Conservation (phyloP, 2,329 filamentous ascomycete species). For the Trichoderma oligosporum region DNA sequence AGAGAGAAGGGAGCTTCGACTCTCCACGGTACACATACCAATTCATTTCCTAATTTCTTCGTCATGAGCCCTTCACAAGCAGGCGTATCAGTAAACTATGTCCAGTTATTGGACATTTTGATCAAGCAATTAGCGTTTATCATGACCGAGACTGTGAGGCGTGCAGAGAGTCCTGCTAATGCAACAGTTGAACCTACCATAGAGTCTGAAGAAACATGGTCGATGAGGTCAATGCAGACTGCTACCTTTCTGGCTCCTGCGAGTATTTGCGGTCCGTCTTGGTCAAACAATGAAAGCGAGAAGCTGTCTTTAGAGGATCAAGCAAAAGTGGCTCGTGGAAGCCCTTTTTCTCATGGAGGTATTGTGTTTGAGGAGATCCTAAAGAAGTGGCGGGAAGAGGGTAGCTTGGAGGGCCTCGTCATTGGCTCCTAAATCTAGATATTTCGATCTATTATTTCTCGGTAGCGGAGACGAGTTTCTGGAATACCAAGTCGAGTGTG, state of each 20-base stretch:
- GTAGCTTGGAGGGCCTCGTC: constrained; percentile 26
- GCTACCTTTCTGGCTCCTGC: constrained; percentile 40
- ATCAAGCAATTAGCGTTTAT: constrained; percentile 43
- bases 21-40: constrained; percentile 48
- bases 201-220: constrained; percentile 48
- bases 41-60: constrained; percentile 55
- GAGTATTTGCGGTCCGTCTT: constrained; percentile 52
- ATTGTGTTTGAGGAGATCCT: constrained; percentile 30
- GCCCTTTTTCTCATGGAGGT: constrained; percentile 24
- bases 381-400: constrained; percentile 30
- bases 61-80: constrained; percentile 43
- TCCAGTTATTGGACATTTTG: constrained; percentile 35
- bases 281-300: constrained; percentile 47
- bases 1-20: constrained; percentile 41
- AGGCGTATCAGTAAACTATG: constrained; percentile 38
- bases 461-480: too few species aligned
- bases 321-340: constrained; percentile 31
- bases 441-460: too few species aligned
- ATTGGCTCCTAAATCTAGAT: constrained; percentile 1
- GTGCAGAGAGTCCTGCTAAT: constrained; percentile 18
- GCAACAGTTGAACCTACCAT: constrained; percentile 42
- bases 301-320: constrained; percentile 29
- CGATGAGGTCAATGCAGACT: constrained; percentile 36
- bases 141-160: constrained; percentile 25
- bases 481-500: too few species aligned